Percentiles rank a stretch among this genome's conserved stretches.
These are phyloP conservation scores for Ceratobasidium theobromae DNA, from an alignment of 1,284 basidiomycete species.

Conservation along the genomic window DNA sequence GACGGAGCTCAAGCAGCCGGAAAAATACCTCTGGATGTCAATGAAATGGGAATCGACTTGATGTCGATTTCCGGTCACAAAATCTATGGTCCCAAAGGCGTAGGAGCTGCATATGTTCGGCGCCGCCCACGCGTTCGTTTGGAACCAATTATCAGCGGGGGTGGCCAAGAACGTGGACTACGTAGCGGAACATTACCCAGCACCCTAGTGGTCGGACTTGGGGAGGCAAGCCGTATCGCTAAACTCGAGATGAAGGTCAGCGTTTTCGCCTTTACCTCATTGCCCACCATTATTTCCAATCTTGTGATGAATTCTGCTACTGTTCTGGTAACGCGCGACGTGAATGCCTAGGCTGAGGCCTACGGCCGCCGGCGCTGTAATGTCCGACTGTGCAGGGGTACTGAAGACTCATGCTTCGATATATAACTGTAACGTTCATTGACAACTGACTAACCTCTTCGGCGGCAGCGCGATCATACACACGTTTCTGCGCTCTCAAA, in stretches of 20 bases:
- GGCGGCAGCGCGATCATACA: slow-evolving; percentile 73
- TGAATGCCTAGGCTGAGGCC: slow-evolving; percentile 13
- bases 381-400: slow-evolving; percentile 84
- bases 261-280: slow-evolving; percentile 40
- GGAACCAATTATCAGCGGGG: slow-evolving; percentile 94
- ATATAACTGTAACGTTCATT: slow-evolving; percentile 27
- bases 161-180: slow-evolving; percentile 96
- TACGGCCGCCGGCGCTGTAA: slow-evolving; percentile 53
- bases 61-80: slow-evolving; percentile 98
- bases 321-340: slow-evolving; percentile 17
- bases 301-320: slow-evolving; percentile 21
- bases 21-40: slow-evolving; percentile 89
- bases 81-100: slow-evolving; percentile 96
- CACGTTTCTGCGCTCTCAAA: slow-evolving; percentile 78
- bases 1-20: slow-evolving; percentile 97
- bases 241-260: slow-evolving; percentile 90
- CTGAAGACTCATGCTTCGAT: slow-evolving; percentile 54
- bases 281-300: neutral
- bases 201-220: slow-evolving; percentile 88
- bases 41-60: slow-evolving; percentile 93
- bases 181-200: slow-evolving; percentile 92
- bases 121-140: slow-evolving; percentile 90
- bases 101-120: slow-evolving; percentile 94
- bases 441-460: slow-evolving; percentile 38
- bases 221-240: slow-evolving; percentile 93